A percentile compares a stretch with the other conserved stretches of the same genome.
phyloP scores from a whole-genome alignment of 768 basidiomycete genomes.

The Cyathus striatus region DNA sequence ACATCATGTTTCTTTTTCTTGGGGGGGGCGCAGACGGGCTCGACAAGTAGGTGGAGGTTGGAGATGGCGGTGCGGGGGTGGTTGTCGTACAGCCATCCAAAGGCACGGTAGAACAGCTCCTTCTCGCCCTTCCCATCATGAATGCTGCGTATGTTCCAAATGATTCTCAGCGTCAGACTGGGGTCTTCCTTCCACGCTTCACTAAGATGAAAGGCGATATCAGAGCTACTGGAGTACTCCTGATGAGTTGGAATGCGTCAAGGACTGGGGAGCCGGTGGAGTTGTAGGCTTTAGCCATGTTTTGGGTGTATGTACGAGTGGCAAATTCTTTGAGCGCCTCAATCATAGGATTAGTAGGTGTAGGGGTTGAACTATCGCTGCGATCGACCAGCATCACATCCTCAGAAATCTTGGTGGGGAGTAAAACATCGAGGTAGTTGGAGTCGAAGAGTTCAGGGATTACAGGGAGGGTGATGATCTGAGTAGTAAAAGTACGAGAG shows the following conservation, averaged over 20 bases:
- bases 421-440: slow-evolving; percentile 50
- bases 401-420: slow-evolving; percentile 36
- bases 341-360: slow-evolving; percentile 45
- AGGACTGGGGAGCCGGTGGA: slow-evolving; percentile 49
- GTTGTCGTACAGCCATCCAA: slow-evolving; percentile 64
- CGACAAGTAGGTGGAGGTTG: slow-evolving; percentile 51
- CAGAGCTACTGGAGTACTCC: slow-evolving; percentile 17
- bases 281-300: slow-evolving; percentile 42
- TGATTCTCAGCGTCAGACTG: slow-evolving; percentile 51
- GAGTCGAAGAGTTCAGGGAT: slow-evolving; percentile 56
- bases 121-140: slow-evolving; percentile 64
- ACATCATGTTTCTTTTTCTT: no score
- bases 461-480: slow-evolving; percentile 45
- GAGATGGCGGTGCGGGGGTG: slow-evolving; percentile 66
- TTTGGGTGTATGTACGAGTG: slow-evolving; percentile 45
- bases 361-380: background rate
- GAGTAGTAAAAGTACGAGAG: slow-evolving; percentile 17
- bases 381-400: slow-evolving; percentile 4
- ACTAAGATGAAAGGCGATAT: slow-evolving; percentile 30
- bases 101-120: slow-evolving; percentile 58
- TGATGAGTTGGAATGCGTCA: slow-evolving; percentile 51
- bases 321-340: slow-evolving; percentile 39
- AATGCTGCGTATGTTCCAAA: slow-evolving; percentile 67
- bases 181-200: slow-evolving; percentile 59
- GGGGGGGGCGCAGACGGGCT: slow-evolving; percentile 37